phyloP scores from a whole-genome alignment of 2,329 filamentous ascomycete genomes.

The Botryosphaeria dothidea region DNA sequence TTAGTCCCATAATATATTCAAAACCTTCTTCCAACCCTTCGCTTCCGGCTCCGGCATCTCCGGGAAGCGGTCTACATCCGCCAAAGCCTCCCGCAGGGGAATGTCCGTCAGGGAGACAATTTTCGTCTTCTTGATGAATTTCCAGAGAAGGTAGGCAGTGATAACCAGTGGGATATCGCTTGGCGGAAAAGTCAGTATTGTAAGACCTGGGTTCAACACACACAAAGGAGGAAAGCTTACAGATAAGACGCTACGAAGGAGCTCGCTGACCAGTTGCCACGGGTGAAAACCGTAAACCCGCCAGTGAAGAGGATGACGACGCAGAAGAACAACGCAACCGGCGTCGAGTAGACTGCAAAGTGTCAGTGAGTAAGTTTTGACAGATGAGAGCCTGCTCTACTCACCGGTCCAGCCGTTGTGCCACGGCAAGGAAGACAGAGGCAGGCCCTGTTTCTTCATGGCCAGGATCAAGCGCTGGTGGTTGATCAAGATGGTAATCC shows the following conservation, averaged over 20 bases:
- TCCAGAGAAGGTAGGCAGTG: conserved; percentile 5
- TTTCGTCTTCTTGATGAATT: conserved; percentile 15
- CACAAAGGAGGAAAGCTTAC: background rate
- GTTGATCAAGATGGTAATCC: conserved; percentile 51
- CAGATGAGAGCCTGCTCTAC: conserved; percentile 68
- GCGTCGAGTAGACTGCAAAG: conserved; percentile 29
- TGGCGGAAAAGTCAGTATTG: too few relatives aligned
- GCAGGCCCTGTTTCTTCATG: conserved; percentile 47
- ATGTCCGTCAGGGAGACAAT: conserved; percentile 24
- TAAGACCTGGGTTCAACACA: too few relatives aligned
- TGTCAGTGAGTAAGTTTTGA: conserved; percentile 53
- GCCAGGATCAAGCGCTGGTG: conserved; percentile 52
- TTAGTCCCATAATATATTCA: conserved; percentile 27
- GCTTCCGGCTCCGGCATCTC: conserved; percentile 25
- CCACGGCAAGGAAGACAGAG: conserved; percentile 41
- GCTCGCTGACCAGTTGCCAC: conserved; percentile 28
- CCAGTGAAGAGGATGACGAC: conserved; percentile 31
- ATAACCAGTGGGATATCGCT: conserved; percentile 15
- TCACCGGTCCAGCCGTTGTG: conserved; percentile 50
- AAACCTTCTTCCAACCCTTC: conserved; percentile 23
- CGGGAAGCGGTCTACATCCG: conserved; percentile 25
- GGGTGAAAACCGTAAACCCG: conserved; percentile 31
- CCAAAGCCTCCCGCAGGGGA: conserved; percentile 28
- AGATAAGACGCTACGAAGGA: conserved; percentile 38
- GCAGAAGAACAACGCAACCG: conserved; percentile 31